phyloP scores from a whole-genome alignment of 352 stramenopile genomes.

The Phytophthora rubi region DNA sequence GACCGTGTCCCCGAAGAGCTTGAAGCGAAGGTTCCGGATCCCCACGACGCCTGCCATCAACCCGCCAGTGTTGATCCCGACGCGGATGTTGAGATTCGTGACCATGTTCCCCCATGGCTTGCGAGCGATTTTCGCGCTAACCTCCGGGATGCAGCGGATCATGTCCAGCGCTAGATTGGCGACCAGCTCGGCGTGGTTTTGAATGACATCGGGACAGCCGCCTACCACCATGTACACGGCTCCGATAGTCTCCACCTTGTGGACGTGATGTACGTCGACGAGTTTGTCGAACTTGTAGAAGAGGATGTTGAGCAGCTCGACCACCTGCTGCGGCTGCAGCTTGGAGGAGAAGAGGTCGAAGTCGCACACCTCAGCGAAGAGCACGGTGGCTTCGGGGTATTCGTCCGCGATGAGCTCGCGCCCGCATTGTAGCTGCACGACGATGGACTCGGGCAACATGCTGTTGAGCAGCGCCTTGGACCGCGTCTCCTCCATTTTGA shows the following conservation, averaged over 20 bases:
- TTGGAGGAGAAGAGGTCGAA: constrained; percentile 87
- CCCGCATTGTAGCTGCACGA: constrained; percentile 76
- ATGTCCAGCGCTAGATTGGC: constrained; percentile 85
- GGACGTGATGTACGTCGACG: constrained; percentile 85
- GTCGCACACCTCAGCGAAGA: constrained; percentile 86
- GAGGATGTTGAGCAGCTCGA: constrained; percentile 89
- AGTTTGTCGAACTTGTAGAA: constrained; percentile 92
- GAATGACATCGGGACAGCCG: constrained; percentile 72
- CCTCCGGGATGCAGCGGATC: constrained; percentile 80
- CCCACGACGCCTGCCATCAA: constrained; percentile 90
- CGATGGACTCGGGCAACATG: constrained; percentile 84
- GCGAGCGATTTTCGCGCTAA: constrained; percentile 72
- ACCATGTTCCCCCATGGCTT: constrained; percentile 75
- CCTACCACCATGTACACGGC: constrained; percentile 91
- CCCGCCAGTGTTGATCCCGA: constrained; percentile 85
- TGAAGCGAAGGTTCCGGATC: constrained; percentile 85
- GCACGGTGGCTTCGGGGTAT: constrained; percentile 73
- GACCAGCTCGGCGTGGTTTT: constrained; percentile 81
- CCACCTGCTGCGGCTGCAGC: constrained; percentile 82
- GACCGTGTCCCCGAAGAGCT: constrained; percentile 89
- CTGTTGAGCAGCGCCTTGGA: constrained; percentile 83
- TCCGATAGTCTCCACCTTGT: constrained; percentile 93
- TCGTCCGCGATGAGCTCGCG: constrained; percentile 86
- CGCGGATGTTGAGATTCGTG: constrained; percentile 83
- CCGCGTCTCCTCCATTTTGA: constrained; percentile 81